Percentiles rank a stretch among this genome's conserved stretches.
Evolutionary conservation across 169 alveolate genomes (phyloP).

Genomic region (Eimeria necatrix): DNA sequence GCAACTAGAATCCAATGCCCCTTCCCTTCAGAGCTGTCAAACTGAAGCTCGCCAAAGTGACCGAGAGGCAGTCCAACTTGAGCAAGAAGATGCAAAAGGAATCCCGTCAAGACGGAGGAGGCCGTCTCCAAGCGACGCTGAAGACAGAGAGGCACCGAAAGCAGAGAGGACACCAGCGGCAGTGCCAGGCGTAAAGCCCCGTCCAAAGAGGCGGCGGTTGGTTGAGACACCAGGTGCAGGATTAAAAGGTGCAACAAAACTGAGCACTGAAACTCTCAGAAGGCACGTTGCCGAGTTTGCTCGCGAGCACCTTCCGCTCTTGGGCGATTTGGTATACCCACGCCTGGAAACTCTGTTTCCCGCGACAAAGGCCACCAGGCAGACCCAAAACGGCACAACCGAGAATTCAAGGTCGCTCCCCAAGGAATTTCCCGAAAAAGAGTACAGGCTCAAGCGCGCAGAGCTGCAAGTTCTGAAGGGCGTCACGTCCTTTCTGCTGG

Average conservation of each 20-base stretch:
- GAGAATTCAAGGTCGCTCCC: neutral
- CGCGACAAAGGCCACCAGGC: neutral
- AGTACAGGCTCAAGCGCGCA: slow-evolving; percentile 31
- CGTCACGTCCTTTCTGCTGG: slow-evolving; percentile 54
- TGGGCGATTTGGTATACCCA: slow-evolving; percentile 66
- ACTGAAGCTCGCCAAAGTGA: neutral
- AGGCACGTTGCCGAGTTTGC: slow-evolving; percentile 71
- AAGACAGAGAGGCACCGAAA: neutral
- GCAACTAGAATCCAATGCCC: neutral
- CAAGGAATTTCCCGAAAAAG: neutral
- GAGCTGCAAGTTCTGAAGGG: slow-evolving; percentile 54
- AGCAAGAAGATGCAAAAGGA: neutral
- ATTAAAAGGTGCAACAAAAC: neutral
- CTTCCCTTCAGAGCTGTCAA: neutral
- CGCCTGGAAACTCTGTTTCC: slow-evolving; percentile 55
- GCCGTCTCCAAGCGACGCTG: slow-evolving; percentile 38
- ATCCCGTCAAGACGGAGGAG: slow-evolving; percentile 51
- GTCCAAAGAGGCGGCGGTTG: slow-evolving; percentile 79
- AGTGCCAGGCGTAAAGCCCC: slow-evolving; percentile 48
- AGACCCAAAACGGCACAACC: neutral
- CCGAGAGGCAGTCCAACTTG: neutral
- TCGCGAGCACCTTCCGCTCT: slow-evolving; percentile 66
- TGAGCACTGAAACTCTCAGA: slow-evolving; percentile 13
- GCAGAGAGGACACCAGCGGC: slow-evolving; percentile 6
- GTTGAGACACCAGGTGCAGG: slow-evolving; percentile 16